Evolutionary conservation across 495 filamentous ascomycete species (phyloP), one percentile per base, ranked within the genome.

Genomic region (Tetracladium setigerum): DNA sequence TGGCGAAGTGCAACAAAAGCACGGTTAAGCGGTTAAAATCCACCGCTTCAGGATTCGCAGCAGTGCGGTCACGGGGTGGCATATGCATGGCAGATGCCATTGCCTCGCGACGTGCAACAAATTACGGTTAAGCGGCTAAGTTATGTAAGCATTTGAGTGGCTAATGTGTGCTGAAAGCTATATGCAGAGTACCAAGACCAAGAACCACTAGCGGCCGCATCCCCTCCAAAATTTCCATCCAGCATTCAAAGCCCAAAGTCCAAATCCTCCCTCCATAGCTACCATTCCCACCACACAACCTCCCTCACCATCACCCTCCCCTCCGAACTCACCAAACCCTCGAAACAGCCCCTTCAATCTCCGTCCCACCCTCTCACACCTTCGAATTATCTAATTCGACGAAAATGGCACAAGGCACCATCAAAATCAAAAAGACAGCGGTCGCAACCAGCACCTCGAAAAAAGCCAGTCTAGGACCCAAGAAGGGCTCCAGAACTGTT

Each of bases 401-500:
- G 1, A 46, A 49, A 16, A 61, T 61, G 58, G 56, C 58, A 5
- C 58, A 61, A 51, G 58, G 55, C 32, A 34, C 50, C n/a, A 41
- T 56, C 47, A 61, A 60, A 46, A 33, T 45, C 30, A 47, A 52
- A 38, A 60, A 51, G 46, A 45, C 43, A 45, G 46, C 54, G 10
- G 42, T 49, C 5, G 44, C 52, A 7, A 48, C 52, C 6, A 18
- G 13, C 44, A 3, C 15, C 19, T 1, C 17, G 47, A 17, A 44
- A 44, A 18, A 31, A 31, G 8, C 31, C 34, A 1, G 56, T 43
- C 39, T 52, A 39, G 50, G 53, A 9, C 54, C 76, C 13, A 81
- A 80, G 61, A 77, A 72, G 52, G 81, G 82, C 17, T 58, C 67
- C 9, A 66, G 78, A 13, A 70, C 77, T 36, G 82, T 88, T 40